phyloP scores from a whole-genome alignment of 331 rosid species.

The Erythrophleum ivorense region DNA sequence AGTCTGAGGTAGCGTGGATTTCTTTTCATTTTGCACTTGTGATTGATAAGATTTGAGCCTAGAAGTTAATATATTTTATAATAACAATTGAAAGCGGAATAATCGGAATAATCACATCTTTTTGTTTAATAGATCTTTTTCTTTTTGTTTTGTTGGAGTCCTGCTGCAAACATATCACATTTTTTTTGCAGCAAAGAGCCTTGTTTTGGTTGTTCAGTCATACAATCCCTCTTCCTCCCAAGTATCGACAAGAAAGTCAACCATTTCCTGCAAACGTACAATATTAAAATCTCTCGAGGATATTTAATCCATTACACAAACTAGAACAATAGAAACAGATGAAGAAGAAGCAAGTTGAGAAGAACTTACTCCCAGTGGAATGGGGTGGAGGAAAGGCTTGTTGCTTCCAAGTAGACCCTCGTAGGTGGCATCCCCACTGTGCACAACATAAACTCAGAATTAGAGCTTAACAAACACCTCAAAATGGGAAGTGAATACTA shows the following conservation, averaged over 20 bases:
- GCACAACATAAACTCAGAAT: conserved; percentile 34
- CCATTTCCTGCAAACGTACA: conserved; percentile 74
- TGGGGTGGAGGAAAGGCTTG: conserved; percentile 64
- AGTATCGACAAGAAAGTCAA: conserved; percentile 80
- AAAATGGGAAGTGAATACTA: neutral
- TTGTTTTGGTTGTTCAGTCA: conserved; percentile 51
- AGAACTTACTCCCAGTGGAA: conserved; percentile 80
- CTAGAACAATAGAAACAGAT: neutral
- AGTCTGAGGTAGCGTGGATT: neutral
- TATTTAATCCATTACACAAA: neutral
- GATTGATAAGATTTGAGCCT: neutral
- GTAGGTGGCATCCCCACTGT: conserved; percentile 79
- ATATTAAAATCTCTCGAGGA: conserved; percentile 33
- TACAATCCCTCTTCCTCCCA: conserved; percentile 84
- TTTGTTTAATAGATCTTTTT: neutral
- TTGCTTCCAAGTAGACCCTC: conserved; percentile 68
- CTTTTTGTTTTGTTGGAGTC: neutral
- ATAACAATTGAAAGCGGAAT: neutral
- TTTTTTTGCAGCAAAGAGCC: neutral
- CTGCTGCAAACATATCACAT: neutral
- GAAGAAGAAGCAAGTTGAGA: conserved; percentile 13
- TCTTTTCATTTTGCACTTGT: neutral
- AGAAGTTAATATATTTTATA: neutral
- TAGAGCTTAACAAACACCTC: conserved; percentile 27
- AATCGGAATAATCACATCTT: neutral